These are phyloP conservation scores for Russula abietina DNA, from an alignment of 768 basidiomycete species.

Conservation along the genomic window DNA sequence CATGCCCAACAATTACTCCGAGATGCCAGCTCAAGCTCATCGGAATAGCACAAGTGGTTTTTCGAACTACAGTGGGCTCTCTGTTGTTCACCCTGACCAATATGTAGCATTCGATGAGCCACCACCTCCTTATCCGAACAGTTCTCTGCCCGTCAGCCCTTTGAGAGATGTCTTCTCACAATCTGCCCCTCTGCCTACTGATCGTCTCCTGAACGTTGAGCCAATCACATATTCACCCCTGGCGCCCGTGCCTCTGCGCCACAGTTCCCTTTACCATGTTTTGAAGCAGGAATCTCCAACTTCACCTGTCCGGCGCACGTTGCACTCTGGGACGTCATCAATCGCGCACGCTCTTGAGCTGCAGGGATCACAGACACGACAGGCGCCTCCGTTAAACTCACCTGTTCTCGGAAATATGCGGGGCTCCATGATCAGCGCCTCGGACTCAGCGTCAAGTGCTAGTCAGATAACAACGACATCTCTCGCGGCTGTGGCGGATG, in stretches of 20 bases:
- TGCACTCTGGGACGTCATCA: conserved; percentile 1
- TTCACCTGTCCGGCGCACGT: conserved; percentile 5
- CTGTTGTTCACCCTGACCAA: not conserved
- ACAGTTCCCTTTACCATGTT: conserved; percentile 20
- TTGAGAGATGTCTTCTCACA: not conserved
- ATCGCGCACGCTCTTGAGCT: conserved; percentile 18
- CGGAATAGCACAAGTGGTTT: not conserved
- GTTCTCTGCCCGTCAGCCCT: not conserved
- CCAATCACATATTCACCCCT: conserved; percentile 9
- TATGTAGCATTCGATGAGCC: conserved; percentile 11
- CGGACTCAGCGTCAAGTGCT: not conserved
- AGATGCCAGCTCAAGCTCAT: not conserved
- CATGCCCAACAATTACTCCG: conserved; percentile 1
- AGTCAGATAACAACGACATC: not conserved
- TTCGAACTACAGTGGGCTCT: not conserved
- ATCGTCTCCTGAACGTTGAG: not conserved
- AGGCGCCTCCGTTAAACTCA: not conserved
- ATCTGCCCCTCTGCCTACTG: not conserved
- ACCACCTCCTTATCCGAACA: conserved; percentile 16
- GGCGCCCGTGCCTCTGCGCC: conserved; percentile 18
- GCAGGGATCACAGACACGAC: conserved; percentile 9
- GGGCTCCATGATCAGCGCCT: not conserved
- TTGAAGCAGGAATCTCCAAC: conserved; percentile 14
- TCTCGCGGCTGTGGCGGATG: not conserved
- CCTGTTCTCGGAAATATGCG: not conserved